Evolutionary conservation across 768 basidiomycete genomes (phyloP).

Genomic region (Sarcomyxa edulis): DNA sequence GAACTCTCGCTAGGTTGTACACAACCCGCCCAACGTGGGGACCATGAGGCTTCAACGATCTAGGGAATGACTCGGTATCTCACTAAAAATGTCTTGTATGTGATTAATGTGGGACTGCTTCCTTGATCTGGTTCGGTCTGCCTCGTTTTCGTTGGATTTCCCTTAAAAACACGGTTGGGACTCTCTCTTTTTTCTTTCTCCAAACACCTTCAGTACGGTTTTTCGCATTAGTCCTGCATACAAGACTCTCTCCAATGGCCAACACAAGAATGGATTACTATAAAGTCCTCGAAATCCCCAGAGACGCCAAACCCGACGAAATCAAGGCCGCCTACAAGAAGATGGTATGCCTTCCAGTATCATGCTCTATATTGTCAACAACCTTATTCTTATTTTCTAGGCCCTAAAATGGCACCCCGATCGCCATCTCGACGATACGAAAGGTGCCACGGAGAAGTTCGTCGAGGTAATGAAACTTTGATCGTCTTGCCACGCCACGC

Average conservation of each 20-base stretch:
- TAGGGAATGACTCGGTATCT: too few relatives aligned
- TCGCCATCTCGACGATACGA: conserved; percentile 39
- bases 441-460: conserved; percentile 42
- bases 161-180: conserved; percentile 26
- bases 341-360: conserved; percentile 29
- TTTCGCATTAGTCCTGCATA: neutral
- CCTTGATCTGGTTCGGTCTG: conserved; percentile 10
- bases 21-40: too few relatives aligned
- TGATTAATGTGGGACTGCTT: too few relatives aligned
- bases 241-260: neutral
- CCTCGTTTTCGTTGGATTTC: conserved; percentile 26
- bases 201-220: neutral
- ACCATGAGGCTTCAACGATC: too few relatives aligned
- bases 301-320: conserved; percentile 41
- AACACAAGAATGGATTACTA: conserved; percentile 18
- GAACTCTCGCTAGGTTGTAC: too few relatives aligned
- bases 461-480: conserved; percentile 33
- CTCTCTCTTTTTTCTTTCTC: conserved; percentile 2
- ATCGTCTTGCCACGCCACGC: neutral
- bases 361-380: neutral
- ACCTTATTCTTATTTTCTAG: conserved; percentile 15
- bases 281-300: conserved; percentile 38
- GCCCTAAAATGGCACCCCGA: conserved; percentile 59
- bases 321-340: conserved; percentile 51
- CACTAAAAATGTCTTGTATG: too few relatives aligned